Evolutionary conservation across 108 stramenopile species (phyloP).

Genomic region (Pseudonitzschia multiseries): DNA sequence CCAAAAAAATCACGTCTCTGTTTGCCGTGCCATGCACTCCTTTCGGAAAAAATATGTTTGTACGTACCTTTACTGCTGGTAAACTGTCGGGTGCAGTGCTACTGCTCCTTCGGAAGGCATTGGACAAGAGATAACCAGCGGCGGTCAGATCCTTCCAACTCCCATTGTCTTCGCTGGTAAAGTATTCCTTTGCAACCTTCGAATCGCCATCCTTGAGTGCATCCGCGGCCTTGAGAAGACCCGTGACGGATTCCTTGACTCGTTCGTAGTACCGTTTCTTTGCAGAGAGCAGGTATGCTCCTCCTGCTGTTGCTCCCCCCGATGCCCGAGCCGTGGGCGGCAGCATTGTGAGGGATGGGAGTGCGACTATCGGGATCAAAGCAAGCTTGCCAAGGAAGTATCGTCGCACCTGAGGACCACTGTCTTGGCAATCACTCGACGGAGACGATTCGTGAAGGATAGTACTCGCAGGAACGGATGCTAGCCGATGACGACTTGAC

Average conservation of each 20-base stretch:
- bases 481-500: background rate
- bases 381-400: background rate
- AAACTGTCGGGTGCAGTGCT: constrained; percentile 60
- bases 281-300: constrained; percentile 80
- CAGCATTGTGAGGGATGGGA: background rate
- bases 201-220: constrained; percentile 44
- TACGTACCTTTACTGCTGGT: constrained; percentile 30
- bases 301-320: constrained; percentile 85
- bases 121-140: constrained; percentile 76
- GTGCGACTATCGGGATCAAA: background rate
- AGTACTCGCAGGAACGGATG: background rate
- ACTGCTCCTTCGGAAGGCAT: constrained; percentile 69
- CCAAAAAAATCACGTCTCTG: background rate
- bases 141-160: constrained; percentile 76
- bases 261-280: constrained; percentile 89
- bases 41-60: background rate
- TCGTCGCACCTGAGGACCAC: background rate
- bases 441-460: constrained; percentile 1
- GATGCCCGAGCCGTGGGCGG: constrained; percentile 42
- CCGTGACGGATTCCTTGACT: constrained; percentile 62
- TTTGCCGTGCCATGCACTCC: background rate
- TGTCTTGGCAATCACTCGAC: background rate
- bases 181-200: constrained; percentile 51
- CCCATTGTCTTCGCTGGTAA: constrained; percentile 60
- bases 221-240: constrained; percentile 55